These are phyloP conservation scores for Sordariomycetes sp. DNA, from an alignment of 2,329 filamentous ascomycete genomes.

Conservation along the genomic window DNA sequence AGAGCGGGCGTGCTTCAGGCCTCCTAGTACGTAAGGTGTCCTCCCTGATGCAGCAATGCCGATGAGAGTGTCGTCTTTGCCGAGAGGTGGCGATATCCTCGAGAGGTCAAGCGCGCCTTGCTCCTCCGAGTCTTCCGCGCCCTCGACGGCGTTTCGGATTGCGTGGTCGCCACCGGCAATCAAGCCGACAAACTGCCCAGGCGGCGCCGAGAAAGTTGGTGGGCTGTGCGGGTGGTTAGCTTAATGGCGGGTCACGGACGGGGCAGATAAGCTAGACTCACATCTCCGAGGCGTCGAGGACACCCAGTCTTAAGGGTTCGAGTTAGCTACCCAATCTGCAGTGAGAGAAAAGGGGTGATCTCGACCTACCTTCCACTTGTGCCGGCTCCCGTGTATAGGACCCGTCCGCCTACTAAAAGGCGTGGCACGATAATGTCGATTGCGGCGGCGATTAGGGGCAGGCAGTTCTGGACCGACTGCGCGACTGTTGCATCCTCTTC, in stretches of 20 bases:
- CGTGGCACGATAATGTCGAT: slow-evolving; percentile 9
- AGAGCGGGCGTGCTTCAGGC: slow-evolving; percentile 19
- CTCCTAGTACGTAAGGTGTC: slow-evolving; percentile 10
- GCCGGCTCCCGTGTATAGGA: slow-evolving; percentile 23
- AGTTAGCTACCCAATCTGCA: neutral
- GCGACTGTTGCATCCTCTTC: slow-evolving; percentile 9
- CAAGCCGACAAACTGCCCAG: slow-evolving; percentile 8
- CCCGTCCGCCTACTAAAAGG: slow-evolving; percentile 8
- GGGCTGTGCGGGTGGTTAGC: neutral
- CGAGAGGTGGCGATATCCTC: slow-evolving; percentile 4
- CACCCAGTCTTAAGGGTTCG: neutral
- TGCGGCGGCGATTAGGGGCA: slow-evolving; percentile 8
- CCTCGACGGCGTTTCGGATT: slow-evolving; percentile 10
- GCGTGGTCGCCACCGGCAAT: slow-evolving; percentile 9
- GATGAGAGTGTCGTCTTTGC: slow-evolving; percentile 7
- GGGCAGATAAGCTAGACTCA: neutral
- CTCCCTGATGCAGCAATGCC: slow-evolving; percentile 11
- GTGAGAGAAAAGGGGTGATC: neutral
- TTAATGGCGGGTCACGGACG: neutral
- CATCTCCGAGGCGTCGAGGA: neutral
- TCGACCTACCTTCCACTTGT: slow-evolving; percentile 27
- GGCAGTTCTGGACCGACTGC: slow-evolving; percentile 9
- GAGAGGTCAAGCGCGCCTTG: slow-evolving; percentile 6
- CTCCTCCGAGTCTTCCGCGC: slow-evolving; percentile 9
- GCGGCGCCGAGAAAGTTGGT: slow-evolving; percentile 10